These are phyloP conservation scores for Letharia lupina DNA, from an alignment of 495 filamentous ascomycete species.

Conservation along the genomic window DNA sequence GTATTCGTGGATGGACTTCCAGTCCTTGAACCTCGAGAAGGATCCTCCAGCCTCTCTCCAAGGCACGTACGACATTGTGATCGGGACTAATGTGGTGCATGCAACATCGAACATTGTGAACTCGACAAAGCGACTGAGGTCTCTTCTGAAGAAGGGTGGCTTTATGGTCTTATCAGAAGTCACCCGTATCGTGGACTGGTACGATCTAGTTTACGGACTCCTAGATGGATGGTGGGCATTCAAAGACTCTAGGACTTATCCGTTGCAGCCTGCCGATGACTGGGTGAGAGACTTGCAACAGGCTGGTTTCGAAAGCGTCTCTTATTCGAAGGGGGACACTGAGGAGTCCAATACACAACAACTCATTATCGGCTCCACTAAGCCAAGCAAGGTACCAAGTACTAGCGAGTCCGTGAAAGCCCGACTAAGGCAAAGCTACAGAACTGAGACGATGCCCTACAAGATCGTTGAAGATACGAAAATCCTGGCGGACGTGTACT, in stretches of 20 bases:
- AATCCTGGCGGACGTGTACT: constrained; percentile 36
- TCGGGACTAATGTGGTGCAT: constrained; percentile 43
- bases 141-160: constrained; percentile 33
- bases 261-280: constrained; percentile 26
- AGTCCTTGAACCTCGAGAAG: constrained; percentile 26
- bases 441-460: constrained; percentile 31
- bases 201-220: constrained; percentile 43
- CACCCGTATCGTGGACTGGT: constrained; percentile 32
- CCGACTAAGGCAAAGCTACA: constrained; percentile 4
- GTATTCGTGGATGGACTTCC: constrained; percentile 25
- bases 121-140: constrained; percentile 30
- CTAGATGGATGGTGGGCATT: constrained; percentile 49
- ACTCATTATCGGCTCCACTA: constrained; percentile 23
- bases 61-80: constrained; percentile 33
- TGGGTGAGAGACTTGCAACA: constrained; percentile 37
- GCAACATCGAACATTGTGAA: constrained; percentile 36
- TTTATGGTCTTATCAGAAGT: constrained; percentile 37
- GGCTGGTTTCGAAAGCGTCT: constrained; percentile 39
- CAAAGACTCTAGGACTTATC: constrained; percentile 41
- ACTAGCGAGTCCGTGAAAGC: background rate
- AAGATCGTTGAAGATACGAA: constrained; percentile 28
- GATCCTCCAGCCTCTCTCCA: constrained; percentile 13
- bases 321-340: constrained; percentile 41
- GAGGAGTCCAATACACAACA: constrained; percentile 25
- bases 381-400: constrained; percentile 5